phyloP scores from a whole-genome alignment of 2,329 filamentous ascomycete genomes.

The Bipolaris zeicola region DNA sequence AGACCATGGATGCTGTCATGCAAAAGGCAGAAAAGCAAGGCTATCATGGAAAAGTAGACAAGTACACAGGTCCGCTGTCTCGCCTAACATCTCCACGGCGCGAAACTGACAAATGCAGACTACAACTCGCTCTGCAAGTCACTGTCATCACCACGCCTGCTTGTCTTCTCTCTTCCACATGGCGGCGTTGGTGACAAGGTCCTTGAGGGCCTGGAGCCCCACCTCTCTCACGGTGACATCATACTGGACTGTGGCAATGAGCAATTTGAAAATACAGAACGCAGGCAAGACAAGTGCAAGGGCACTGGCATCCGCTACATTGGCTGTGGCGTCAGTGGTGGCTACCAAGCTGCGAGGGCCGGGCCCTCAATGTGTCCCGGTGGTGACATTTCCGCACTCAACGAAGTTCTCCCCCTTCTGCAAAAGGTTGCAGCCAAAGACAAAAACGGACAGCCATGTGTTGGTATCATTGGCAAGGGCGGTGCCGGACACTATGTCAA shows the following conservation, averaged over 20 bases:
- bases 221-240: slow-evolving; percentile 66
- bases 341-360: slow-evolving; percentile 69
- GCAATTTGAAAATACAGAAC: slow-evolving; percentile 67
- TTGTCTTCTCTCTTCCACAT: slow-evolving; percentile 61
- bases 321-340: slow-evolving; percentile 71
- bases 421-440: slow-evolving; percentile 68
- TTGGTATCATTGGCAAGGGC: slow-evolving; percentile 64
- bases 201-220: slow-evolving; percentile 54
- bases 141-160: slow-evolving; percentile 56
- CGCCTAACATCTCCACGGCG: not conserved
- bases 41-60: slow-evolving; percentile 47
- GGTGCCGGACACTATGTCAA: slow-evolving; percentile 75
- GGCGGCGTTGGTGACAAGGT: slow-evolving; percentile 55
- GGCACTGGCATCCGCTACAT: slow-evolving; percentile 67
- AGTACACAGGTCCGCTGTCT: slow-evolving; percentile 42
- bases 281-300: slow-evolving; percentile 63
- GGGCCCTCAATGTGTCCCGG: slow-evolving; percentile 72
- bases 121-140: slow-evolving; percentile 59
- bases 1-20: slow-evolving; percentile 55
- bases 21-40: slow-evolving; percentile 49
- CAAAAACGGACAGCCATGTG: slow-evolving; percentile 63
- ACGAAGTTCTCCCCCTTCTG: slow-evolving; percentile 66
- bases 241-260: slow-evolving; percentile 74
- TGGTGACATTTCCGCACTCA: slow-evolving; percentile 62
- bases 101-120: slow-evolving; percentile 38